A percentile compares a stretch with the other conserved stretches of the same genome.
phyloP scores from a whole-genome alignment of 805 yeast species.

The Hanseniaspora mollemarum region DNA sequence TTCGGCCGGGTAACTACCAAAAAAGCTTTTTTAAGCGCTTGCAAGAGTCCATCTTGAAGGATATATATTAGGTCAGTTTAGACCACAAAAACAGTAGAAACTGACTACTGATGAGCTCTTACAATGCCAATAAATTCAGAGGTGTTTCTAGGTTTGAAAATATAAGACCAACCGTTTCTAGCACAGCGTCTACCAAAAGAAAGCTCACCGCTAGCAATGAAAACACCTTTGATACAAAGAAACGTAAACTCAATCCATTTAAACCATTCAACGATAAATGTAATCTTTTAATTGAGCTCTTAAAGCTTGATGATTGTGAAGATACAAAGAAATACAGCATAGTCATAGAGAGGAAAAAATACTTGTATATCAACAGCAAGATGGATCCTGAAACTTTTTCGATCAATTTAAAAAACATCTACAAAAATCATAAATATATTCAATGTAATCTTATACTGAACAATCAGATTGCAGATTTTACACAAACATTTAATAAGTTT shows the following conservation, averaged over 20 bases:
- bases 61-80: too few relatives aligned
- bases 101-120: neutral
- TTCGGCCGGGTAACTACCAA: too few relatives aligned
- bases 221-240: neutral
- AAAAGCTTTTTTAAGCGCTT: too few relatives aligned
- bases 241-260: constrained; percentile 1
- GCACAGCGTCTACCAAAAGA: neutral
- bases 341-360: neutral
- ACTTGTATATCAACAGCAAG: neutral
- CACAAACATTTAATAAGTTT: constrained; percentile 3
- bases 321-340: neutral
- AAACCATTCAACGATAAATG: neutral
- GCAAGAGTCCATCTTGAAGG: neutral
- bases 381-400: neutral
- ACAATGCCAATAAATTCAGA: neutral
- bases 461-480: neutral
- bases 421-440: neutral
- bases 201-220: neutral
- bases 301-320: neutral
- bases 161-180: neutral
- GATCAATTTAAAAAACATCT: neutral
- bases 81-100: neutral
- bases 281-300: neutral
- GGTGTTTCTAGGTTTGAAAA: constrained; percentile 5
- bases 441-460: neutral